phyloP scores from a whole-genome alignment of 164 flowering plant species.

The Chloranthus sessilifolius region DNA sequence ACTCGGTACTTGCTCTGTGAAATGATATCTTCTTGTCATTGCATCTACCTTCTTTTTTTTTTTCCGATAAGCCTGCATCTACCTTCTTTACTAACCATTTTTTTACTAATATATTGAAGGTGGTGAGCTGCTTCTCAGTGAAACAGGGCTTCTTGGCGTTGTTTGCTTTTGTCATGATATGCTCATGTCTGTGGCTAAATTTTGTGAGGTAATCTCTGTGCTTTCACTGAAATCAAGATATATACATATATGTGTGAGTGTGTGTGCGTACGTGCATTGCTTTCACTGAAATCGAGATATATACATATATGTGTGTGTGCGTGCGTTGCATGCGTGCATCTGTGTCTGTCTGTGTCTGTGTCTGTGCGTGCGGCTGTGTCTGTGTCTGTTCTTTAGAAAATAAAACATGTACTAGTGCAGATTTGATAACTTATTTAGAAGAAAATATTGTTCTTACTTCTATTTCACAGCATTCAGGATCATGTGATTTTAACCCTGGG shows the following conservation, averaged over 20 bases:
- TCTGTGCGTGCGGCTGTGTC: too few relatives aligned
- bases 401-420: not conserved
- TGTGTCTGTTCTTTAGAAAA: not conserved
- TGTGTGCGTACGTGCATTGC: too few relatives aligned
- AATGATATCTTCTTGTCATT: not conserved
- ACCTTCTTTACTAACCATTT: not conserved
- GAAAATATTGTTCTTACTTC: not conserved
- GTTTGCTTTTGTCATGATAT: constrained; percentile 54
- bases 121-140: constrained; percentile 58
- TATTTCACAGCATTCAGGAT: constrained; percentile 59
- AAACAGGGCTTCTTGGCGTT: constrained; percentile 52
- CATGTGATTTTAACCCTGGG: constrained; percentile 44
- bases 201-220: constrained; percentile 48
- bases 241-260: too few relatives aligned
- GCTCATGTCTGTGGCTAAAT: constrained; percentile 53
- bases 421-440: not conserved
- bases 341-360: too few relatives aligned
- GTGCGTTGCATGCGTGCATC: too few relatives aligned
- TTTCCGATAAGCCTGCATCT: not conserved
- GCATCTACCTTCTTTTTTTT: not conserved
- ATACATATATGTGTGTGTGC: too few relatives aligned
- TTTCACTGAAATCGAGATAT: too few relatives aligned
- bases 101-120: constrained; percentile 26
- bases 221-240: not conserved
- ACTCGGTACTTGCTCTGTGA: not conserved